These are phyloP conservation scores for Annulohypoxylon maeteangense DNA, from an alignment of 495 filamentous ascomycete species.

Conservation along the genomic window DNA sequence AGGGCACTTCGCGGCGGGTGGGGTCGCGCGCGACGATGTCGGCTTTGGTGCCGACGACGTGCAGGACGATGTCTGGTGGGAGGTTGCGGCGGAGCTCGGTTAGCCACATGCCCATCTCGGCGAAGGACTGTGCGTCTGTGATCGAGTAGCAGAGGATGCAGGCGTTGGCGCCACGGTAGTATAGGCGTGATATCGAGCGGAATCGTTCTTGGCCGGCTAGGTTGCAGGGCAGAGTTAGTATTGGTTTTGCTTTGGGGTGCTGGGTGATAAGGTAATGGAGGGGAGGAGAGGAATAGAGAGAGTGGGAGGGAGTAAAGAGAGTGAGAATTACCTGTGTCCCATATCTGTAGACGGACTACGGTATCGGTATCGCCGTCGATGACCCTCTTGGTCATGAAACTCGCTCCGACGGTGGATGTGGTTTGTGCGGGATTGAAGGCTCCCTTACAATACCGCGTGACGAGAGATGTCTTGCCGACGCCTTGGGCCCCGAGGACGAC, in stretches of 20 bases:
- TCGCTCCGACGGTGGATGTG: conserved; percentile 88
- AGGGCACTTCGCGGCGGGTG: conserved; percentile 79
- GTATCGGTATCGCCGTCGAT: conserved; percentile 84
- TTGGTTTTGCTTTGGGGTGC: background rate
- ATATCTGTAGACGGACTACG: conserved; percentile 85
- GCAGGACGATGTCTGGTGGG: conserved; percentile 80
- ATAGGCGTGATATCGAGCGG: conserved; percentile 89
- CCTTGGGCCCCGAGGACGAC: conserved; percentile 91
- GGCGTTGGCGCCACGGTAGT: conserved; percentile 95
- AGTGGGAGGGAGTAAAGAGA: no score
- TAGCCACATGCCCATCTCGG: conserved; percentile 94
- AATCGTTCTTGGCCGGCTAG: conserved; percentile 93
- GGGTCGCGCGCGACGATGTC: conserved; percentile 90
- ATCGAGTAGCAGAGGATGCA: conserved; percentile 95
- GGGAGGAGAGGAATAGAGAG: background rate
- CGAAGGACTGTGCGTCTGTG: conserved; percentile 84
- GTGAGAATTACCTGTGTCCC: conserved; percentile 72
- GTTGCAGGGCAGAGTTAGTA: conserved; percentile 14
- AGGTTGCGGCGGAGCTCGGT: conserved; percentile 79
- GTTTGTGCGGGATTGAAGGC: conserved; percentile 76
- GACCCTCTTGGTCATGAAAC: conserved; percentile 92
- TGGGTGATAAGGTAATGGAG: background rate
- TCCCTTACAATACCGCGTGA: conserved; percentile 86
- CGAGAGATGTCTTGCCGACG: conserved; percentile 94
- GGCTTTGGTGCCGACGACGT: conserved; percentile 95